phyloP scores from a whole-genome alignment of 108 stramenopile species.

The Pinguiococcus pyrenoidosus region DNA sequence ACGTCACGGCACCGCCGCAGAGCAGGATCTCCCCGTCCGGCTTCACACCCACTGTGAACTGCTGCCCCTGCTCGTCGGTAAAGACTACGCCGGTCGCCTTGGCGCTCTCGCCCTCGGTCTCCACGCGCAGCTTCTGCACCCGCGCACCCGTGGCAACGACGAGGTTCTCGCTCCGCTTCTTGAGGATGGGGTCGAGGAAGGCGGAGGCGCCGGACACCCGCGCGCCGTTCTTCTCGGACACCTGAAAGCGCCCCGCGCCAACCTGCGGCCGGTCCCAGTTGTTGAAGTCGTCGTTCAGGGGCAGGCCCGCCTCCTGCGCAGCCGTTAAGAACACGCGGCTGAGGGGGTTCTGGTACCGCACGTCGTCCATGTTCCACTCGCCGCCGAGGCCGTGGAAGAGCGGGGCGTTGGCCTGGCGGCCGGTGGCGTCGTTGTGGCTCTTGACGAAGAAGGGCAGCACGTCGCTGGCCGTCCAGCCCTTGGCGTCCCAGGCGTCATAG shows the following conservation, averaged over 20 bases:
- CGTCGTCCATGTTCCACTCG: constrained; percentile 8
- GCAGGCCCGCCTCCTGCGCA: constrained; percentile 17
- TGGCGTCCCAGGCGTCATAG: constrained; percentile 40
- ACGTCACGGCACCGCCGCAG: constrained; percentile 20
- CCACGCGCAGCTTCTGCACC: constrained; percentile 23
- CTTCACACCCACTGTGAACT: constrained; percentile 11
- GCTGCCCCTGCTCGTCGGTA: constrained; percentile 3
- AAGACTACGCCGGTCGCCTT: constrained; percentile 32
- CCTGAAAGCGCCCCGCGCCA: constrained; percentile 45
- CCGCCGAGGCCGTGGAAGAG: constrained; percentile 19
- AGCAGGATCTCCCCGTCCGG: constrained; percentile 19
- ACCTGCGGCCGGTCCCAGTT: constrained; percentile 43
- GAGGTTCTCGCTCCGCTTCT: constrained; percentile 35
- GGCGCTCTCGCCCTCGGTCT: constrained; percentile 6
- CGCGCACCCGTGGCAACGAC: constrained; percentile 29
- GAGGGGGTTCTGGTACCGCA: constrained; percentile 40
- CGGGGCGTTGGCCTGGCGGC: not conserved
- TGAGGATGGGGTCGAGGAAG: constrained; percentile 19
- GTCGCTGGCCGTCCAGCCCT: constrained; percentile 30
- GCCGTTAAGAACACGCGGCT: constrained; percentile 29
- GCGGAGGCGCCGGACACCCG: constrained; percentile 40
- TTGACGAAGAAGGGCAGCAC: constrained; percentile 47
- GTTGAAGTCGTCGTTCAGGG: constrained; percentile 39
- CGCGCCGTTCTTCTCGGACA: constrained; percentile 32
- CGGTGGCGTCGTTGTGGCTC: not conserved